Evolutionary conservation across 2,329 filamentous ascomycete genomes (phyloP), one percentile per base, ranked within the genome.

Genomic region (Verticillium dahliae): DNA sequence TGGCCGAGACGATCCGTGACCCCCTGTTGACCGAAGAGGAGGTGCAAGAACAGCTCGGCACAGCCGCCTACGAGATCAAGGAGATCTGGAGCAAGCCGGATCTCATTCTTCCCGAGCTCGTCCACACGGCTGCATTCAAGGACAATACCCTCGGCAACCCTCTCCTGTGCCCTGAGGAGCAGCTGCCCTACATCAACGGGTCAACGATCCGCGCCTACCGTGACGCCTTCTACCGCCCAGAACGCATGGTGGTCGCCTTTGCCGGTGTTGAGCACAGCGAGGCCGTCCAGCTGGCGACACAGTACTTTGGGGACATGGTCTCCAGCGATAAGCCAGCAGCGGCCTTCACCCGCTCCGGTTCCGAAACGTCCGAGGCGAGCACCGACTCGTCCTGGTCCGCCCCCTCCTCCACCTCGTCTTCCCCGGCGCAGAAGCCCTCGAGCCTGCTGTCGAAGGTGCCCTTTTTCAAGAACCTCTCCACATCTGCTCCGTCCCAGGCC

Each of bases 41-140:
- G 76, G 90, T 99, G 0, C 78, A 83, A 22, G 87, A 92, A 73
- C 95, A 99, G 77, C 80, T 99, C 27, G 87, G 90, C 72, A 98
- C 94, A 6, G 95, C 94, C 9, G 87, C 93, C 59, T 99, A 98
- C 73, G 95, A 99, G 78, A 95, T 99, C 73, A 87, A 87, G 31
- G 85, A 98, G 80, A 98, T 99, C 61, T 99, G 95, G 95, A 89
- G 90, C 69, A 98, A 96, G 81, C 93, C 95, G 0, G 94, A 98
- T 71, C 84, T 99, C 61, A 98, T 99, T 68, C 80, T 99, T 63
- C 95, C 95, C 0, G 95, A 99, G 77, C 78, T 99, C 68, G 89
- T 98, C 41, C 95, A 99, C 75, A 95, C 93, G 80, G 92, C 95
- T 10, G 95, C 93, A 2, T 99, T 91, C 78, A 95, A 92, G 79